Evolutionary conservation across 768 basidiomycete species (phyloP).

Genomic region (Tulasnella sp.): DNA sequence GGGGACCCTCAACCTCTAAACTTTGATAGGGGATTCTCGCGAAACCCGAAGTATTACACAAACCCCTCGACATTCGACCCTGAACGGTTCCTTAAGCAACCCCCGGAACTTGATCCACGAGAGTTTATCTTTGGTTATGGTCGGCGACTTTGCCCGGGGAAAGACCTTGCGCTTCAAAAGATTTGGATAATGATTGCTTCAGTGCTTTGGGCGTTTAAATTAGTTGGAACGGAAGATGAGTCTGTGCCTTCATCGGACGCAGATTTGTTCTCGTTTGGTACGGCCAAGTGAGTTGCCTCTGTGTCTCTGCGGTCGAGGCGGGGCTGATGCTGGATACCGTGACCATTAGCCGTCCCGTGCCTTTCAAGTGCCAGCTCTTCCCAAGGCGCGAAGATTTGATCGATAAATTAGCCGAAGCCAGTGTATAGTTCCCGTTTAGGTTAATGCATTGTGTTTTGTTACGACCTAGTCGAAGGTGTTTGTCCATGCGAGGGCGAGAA

Average conservation of each 20-base stretch:
- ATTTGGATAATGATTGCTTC: conserved; percentile 4
- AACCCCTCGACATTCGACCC: conserved; percentile 29
- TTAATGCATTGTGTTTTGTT: too few species aligned
- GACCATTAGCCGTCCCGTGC: neutral
- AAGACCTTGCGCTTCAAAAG: neutral
- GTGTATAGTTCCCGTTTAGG: neutral
- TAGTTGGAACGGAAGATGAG: neutral
- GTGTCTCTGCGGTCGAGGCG: neutral
- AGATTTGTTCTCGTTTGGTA: neutral
- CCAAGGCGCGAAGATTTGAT: neutral
- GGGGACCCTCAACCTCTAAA: neutral
- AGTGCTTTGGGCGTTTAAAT: neutral
- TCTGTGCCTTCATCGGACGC: neutral
- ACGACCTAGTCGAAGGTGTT: too few species aligned
- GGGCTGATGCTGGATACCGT: neutral
- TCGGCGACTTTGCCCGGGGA: conserved; percentile 22
- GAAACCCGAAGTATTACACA: conserved; percentile 12
- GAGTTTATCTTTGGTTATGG: conserved; percentile 20
- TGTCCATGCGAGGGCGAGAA: too few species aligned
- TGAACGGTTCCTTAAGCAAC: conserved; percentile 11
- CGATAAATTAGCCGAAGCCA: neutral
- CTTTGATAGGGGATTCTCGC: conserved; percentile 18
- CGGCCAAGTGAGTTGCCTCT: neutral
- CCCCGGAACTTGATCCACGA: conserved; percentile 14
- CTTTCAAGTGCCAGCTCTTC: neutral